A percentile compares a stretch with the other conserved stretches of the same genome.
These are phyloP conservation scores for Trichaptum fuscoviolaceum DNA, from an alignment of 768 basidiomycete species.

Conservation along the genomic window DNA sequence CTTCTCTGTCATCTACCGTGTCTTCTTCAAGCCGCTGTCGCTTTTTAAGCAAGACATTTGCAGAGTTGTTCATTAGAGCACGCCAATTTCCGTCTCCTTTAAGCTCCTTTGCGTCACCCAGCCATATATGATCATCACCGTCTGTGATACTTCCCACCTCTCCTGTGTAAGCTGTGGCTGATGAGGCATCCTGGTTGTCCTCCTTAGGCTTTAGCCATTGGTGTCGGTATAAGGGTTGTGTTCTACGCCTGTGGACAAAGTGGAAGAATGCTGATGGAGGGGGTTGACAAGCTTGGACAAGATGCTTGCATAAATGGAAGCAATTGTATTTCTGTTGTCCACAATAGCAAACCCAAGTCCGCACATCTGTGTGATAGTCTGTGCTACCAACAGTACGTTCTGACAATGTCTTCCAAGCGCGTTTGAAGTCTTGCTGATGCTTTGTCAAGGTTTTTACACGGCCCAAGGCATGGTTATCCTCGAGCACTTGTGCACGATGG, in stretches of 20 bases:
- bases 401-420: slow-evolving; percentile 16
- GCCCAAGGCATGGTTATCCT: slow-evolving; percentile 16
- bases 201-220: slow-evolving; percentile 4
- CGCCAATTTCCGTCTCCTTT: slow-evolving; percentile 12
- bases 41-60: slow-evolving; percentile 7
- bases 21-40: slow-evolving; percentile 5
- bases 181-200: not conserved
- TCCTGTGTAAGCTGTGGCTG: not conserved
- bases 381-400: slow-evolving; percentile 10
- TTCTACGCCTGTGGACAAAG: slow-evolving; percentile 17
- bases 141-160: slow-evolving; percentile 18
- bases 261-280: slow-evolving; percentile 17
- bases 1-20: slow-evolving; percentile 8
- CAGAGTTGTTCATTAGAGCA: slow-evolving; percentile 2
- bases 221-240: slow-evolving; percentile 22
- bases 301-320: slow-evolving; percentile 29
- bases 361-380: slow-evolving; percentile 18
- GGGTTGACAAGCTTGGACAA: slow-evolving; percentile 23
- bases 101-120: slow-evolving; percentile 12
- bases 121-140: slow-evolving; percentile 20
- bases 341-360: slow-evolving; percentile 25
- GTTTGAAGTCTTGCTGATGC: slow-evolving; percentile 24
- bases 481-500: slow-evolving; percentile 12
- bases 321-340: slow-evolving; percentile 23
- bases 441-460: slow-evolving; percentile 18